Conservation (phyloP, 139 green algal species). For the Eudorina sp. region DNA sequence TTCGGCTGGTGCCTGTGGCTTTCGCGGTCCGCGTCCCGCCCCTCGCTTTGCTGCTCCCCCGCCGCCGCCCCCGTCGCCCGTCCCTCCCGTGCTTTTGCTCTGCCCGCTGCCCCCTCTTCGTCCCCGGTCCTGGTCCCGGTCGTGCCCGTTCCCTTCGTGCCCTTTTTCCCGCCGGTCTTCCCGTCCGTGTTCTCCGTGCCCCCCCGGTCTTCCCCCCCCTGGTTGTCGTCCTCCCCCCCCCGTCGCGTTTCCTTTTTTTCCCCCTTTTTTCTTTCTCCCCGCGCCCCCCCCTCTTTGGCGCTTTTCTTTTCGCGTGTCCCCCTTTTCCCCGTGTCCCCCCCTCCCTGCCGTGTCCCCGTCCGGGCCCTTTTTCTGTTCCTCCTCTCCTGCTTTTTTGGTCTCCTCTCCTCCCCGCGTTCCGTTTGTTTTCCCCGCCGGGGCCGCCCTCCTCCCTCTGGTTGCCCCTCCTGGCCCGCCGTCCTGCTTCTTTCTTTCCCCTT, state of each 20-base stretch:
- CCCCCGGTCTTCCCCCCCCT: background rate
- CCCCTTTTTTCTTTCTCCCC: background rate
- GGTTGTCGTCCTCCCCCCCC: background rate
- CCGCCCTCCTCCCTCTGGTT: background rate
- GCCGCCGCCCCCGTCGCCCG: background rate
- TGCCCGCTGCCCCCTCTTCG: background rate
- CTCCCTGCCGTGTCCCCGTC: background rate
- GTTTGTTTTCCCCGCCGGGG: background rate
- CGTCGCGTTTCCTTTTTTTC: background rate
- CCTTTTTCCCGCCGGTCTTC: background rate
- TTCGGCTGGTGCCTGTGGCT: slow-evolving; percentile 4
- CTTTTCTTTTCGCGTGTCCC: background rate
- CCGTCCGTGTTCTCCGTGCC: background rate
- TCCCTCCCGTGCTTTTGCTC: background rate
- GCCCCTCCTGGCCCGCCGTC: background rate
- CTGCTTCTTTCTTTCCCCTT: background rate
- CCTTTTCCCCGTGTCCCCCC: background rate
- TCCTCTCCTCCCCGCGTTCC: background rate
- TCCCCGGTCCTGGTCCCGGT: background rate
- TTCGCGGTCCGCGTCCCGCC: background rate
- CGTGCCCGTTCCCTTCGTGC: background rate
- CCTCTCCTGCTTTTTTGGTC: background rate
- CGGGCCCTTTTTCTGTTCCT: background rate
- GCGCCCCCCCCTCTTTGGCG: too few relatives aligned
- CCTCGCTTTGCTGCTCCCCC: background rate